phyloP scores from a whole-genome alignment of 1,139 yeast genomes.

The Suhomyces guaymorum region DNA sequence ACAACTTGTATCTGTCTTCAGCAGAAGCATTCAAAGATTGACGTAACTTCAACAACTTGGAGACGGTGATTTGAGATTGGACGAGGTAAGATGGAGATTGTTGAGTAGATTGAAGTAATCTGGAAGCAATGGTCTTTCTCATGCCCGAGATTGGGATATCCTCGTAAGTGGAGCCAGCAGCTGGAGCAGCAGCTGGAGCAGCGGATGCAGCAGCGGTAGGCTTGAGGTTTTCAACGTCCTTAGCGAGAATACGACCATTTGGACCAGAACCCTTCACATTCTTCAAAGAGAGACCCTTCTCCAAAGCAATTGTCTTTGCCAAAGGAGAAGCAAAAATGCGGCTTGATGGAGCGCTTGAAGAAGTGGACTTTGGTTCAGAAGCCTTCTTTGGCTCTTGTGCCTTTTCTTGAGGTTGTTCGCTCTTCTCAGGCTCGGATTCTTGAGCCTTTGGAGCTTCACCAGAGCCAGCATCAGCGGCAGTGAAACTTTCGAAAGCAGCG shows the following conservation, averaged over 20 bases:
- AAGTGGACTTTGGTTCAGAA: slow-evolving; percentile 18
- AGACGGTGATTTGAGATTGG: slow-evolving; percentile 80
- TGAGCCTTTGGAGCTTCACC: slow-evolving; percentile 40
- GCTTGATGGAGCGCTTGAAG: slow-evolving; percentile 35
- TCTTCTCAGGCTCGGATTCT: slow-evolving; percentile 37
- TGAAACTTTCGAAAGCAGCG: slow-evolving; percentile 81
- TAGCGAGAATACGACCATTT: slow-evolving; percentile 87
- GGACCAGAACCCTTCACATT: slow-evolving; percentile 92
- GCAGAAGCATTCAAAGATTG: slow-evolving; percentile 83
- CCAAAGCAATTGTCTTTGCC: slow-evolving; percentile 92
- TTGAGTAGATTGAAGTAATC: slow-evolving; percentile 84
- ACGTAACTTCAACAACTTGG: slow-evolving; percentile 89
- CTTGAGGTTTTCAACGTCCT: slow-evolving; percentile 77
- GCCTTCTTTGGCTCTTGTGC: slow-evolving; percentile 25
- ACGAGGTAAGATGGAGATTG: slow-evolving; percentile 91
- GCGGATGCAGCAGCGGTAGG: slow-evolving; percentile 48
- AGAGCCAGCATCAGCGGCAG: slow-evolving; percentile 79
- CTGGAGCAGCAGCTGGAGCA: slow-evolving; percentile 48
- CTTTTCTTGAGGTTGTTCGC: slow-evolving; percentile 27
- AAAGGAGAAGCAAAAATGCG: slow-evolving; percentile 93
- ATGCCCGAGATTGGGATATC: slow-evolving; percentile 87
- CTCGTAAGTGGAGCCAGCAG: slow-evolving; percentile 59
- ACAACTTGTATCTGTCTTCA: slow-evolving; percentile 85
- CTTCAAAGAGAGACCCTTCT: slow-evolving; percentile 85
- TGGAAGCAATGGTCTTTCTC: slow-evolving; percentile 92